These are phyloP conservation scores for Kitagawia praeruptora DNA, from an alignment of 129 eudicot genomes.

Conservation along the genomic window DNA sequence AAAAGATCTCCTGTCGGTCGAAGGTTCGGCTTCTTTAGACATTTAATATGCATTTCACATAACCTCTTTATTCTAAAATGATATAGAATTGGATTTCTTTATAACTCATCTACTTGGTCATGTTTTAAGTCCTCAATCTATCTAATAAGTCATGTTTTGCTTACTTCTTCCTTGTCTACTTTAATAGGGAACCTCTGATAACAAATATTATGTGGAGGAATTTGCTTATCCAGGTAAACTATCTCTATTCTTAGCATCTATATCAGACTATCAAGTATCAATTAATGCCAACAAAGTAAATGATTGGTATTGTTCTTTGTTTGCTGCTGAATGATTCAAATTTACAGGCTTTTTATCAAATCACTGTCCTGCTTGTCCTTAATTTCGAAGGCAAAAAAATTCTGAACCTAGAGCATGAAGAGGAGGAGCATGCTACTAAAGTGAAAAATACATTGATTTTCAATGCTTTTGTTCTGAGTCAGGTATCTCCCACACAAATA, in stretches of 20 bases:
- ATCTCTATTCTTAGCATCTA: not conserved
- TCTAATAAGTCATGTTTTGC: not conserved
- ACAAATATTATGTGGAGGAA: conserved; percentile 98
- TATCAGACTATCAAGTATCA: not conserved
- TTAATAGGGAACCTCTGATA: conserved; percentile 78
- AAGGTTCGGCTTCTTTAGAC: conserved; percentile 41
- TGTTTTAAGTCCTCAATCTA: not conserved
- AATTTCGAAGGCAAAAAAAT: conserved; percentile 56
- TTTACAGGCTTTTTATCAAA: conserved; percentile 77
- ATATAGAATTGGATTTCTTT: not conserved
- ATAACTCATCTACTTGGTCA: not conserved
- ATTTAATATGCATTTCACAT: not conserved
- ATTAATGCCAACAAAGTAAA: not conserved
- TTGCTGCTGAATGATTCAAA: not conserved
- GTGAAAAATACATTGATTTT: conserved; percentile 80
- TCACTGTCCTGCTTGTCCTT: conserved; percentile 60
- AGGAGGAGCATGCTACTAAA: conserved; percentile 43
- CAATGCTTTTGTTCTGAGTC: conserved; percentile 83
- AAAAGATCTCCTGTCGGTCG: conserved; percentile 81
- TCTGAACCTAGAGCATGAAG: conserved; percentile 36
- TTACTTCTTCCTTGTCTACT: not conserved
- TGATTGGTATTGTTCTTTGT: not conserved
- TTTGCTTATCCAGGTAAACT: conserved; percentile 59
- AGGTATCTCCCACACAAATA: conserved; percentile 31
- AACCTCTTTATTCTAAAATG: not conserved